Percentiles rank a stretch among this genome's conserved stretches.
phyloP scores from a whole-genome alignment of 83 land plant species.

The Picea abies region DNA sequence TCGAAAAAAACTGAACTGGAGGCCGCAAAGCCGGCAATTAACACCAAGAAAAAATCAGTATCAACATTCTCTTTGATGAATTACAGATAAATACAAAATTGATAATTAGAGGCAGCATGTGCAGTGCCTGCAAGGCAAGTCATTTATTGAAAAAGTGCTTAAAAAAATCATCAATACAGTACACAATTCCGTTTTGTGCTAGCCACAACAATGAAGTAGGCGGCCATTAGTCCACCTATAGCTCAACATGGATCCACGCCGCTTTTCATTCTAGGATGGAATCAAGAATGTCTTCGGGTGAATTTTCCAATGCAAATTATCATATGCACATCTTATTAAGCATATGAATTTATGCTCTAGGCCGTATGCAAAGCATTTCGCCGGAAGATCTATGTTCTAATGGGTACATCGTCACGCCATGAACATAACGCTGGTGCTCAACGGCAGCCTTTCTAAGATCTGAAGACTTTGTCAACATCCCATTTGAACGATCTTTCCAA shows the following conservation, averaged over 20 bases:
- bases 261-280: neutral
- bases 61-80: neutral
- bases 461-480: conserved; percentile 7
- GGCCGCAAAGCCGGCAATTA: neutral
- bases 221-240: neutral
- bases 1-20: neutral
- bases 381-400: conserved; percentile 64
- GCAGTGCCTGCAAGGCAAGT: neutral
- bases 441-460: conserved; percentile 43
- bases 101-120: neutral
- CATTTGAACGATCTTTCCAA: conserved; percentile 28
- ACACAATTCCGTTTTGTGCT: neutral
- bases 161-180: neutral
- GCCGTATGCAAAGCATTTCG: conserved; percentile 62
- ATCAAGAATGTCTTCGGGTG: neutral
- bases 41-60: neutral
- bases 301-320: neutral
- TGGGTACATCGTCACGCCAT: conserved; percentile 78
- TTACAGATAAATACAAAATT: neutral
- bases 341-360: neutral
- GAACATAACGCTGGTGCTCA: conserved; percentile 57
- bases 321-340: neutral
- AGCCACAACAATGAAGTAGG: neutral
- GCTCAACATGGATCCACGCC: neutral
- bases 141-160: neutral